Evolutionary conservation across 1,284 basidiomycete species (phyloP).

Genomic region (Sanguinoderma infundibulare): DNA sequence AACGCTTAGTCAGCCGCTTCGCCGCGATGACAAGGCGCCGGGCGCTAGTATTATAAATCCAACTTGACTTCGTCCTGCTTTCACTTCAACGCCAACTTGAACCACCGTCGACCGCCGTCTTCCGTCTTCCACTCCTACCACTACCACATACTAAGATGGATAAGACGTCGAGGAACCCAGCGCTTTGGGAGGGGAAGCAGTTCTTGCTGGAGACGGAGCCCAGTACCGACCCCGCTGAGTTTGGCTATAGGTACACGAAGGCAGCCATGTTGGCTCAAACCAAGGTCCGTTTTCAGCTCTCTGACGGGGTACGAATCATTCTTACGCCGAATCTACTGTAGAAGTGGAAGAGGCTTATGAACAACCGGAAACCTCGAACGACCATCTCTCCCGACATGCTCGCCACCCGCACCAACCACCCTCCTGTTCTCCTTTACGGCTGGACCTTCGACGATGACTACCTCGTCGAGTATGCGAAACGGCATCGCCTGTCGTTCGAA

Average conservation of each 20-base stretch:
- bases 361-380: background rate
- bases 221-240: background rate
- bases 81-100: too few species aligned
- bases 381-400: background rate
- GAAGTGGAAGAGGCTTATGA: slow-evolving; percentile 6
- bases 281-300: background rate
- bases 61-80: too few species aligned
- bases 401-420: background rate
- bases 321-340: background rate
- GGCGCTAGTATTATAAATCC: too few species aligned
- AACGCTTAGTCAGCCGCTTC: too few species aligned
- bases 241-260: background rate
- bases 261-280: background rate
- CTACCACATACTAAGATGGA: too few species aligned
- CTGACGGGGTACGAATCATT: background rate
- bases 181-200: background rate
- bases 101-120: too few species aligned
- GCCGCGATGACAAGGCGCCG: too few species aligned
- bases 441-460: slow-evolving; percentile 2
- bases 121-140: too few species aligned
- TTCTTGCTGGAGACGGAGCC: background rate
- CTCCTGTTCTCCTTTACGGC: slow-evolving; percentile 1
- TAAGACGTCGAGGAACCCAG: background rate
- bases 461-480: slow-evolving; percentile 1
- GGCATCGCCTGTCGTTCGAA: background rate